Base-by-base conservation (phyloP, 1,139 yeast species). In the Saccharomyces hybrid region DNA sequence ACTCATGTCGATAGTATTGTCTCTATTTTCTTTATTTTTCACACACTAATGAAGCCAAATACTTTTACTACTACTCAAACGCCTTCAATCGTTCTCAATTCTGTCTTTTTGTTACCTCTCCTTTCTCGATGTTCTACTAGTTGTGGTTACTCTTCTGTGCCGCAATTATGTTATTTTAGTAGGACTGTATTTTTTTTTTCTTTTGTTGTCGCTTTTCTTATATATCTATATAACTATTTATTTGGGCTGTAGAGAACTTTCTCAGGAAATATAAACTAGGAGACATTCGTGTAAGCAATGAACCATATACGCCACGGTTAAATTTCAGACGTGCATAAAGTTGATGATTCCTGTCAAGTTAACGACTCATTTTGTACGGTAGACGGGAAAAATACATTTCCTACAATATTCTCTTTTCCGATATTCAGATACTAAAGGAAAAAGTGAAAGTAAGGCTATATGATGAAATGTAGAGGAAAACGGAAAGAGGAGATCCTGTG, bases 261-360 rank as follows among this genome's bases (percentile, higher is more conserved):
- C 19, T 38, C 25, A 9, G 13, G 26, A 8, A 38, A 38, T 5
- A 6, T 5, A 3, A 16, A 16, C 44, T 8, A 13, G 19, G 25
- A 38, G n/a, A 19, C 26, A 38, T 38, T 19, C 25, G 26, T 19
- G 23, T 16, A 38, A 25, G 9, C 38, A 27, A 27, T 52, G 53
- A 53, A 52, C 51, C 7, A n/a, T 16, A 34, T 25, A 29, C 29
- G 14, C 26, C 38, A 19, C 25, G 44, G 44, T 38, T 38, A 16
- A 38, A 38, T 38, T 38, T 19, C 44, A 38, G 44, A 38, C 25
- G 26, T 38, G 26, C 26, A 38, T 38, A 9, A 19, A 38, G 26
- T 38, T 38, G 13, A 19, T 19, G 25, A 38, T 16, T 38, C 13
- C 26, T 19, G 44, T 19, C 25, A 38, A 9, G 44, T 38, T 38